Evolutionary conservation across 1,139 yeast genomes (phyloP), one percentile per base, ranked within the genome.

Genomic region (Oligophagozyma castellii): DNA sequence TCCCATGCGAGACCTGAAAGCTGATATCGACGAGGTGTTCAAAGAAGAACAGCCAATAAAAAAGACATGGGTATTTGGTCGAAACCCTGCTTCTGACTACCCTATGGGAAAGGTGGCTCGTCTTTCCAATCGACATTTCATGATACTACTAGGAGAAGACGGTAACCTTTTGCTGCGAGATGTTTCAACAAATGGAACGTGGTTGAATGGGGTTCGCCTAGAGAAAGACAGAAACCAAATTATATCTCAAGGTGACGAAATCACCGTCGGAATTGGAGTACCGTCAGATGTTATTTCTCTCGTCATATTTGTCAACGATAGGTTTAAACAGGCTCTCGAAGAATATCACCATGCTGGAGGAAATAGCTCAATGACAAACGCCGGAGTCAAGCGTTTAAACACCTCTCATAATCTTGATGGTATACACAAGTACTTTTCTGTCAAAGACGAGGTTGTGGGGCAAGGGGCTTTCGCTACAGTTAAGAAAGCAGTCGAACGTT

Each of bases 381-480:
- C 35, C 10, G n/a, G n/a, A n/a, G n/a, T n/a, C n/a, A 29, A 29
- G 13, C 13, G 27, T 14, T 28, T 16, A 8, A 19, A 18, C 8
- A 20, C 26, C n/a, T 20, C 22, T 8, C 13, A 11, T 16, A 44
- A 45, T 23, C 53, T 48, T 19, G 35, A 44, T 33, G 65, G 84
- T 0, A 76, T 89, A 12, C 67, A 69, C 46, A 71, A 70, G 35
- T 79, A 77, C 43, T 89, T 74, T 51, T 78, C 80, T 11, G 70
- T 89, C 18, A 73, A 80, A 36, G 76, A 73, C 48, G 93, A 79
- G 43, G 73, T 80, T 4, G 77, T 89, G 3, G 98, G 98, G 1
- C 92, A 81, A 43, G 98, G 98, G 5, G 96, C 96, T 4, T 89
- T 89, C 65, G 96, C 96, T 3, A 78, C 86, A 1, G 98, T 89